Percentiles rank a stretch among this genome's conserved stretches.
These are phyloP conservation scores for Leccinum insigne DNA, from an alignment of 1,284 basidiomycete species.

Conservation along the genomic window DNA sequence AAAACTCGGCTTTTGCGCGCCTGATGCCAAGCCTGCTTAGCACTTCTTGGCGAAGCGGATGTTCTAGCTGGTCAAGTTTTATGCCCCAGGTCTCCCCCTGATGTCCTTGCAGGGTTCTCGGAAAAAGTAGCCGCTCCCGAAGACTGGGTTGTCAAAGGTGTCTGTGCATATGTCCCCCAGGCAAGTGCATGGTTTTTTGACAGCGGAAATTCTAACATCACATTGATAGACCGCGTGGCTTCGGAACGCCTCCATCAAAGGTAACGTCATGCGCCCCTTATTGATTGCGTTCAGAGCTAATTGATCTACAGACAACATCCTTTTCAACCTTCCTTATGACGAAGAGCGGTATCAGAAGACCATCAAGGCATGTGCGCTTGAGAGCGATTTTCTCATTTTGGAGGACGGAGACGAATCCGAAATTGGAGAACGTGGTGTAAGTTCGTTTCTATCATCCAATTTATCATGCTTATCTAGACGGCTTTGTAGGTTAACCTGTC, in stretches of 20 bases:
- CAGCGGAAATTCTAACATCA: background rate
- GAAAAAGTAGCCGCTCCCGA: conserved; percentile 42
- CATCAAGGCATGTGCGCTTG: conserved; percentile 58
- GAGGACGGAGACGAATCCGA: conserved; percentile 95
- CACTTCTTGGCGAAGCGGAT: conserved; percentile 91
- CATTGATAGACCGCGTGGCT: conserved; percentile 67
- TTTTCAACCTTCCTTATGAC: conserved; percentile 86
- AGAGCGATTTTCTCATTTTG: conserved; percentile 84
- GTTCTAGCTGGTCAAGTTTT: conserved; percentile 76
- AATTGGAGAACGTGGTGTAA: conserved; percentile 83
- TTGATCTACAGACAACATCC: conserved; percentile 72
- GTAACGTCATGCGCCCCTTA: conserved; percentile 33
- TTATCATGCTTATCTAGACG: background rate
- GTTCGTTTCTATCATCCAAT: conserved; percentile 21
- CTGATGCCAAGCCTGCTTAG: conserved; percentile 35
- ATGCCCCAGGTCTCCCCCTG: conserved; percentile 83
- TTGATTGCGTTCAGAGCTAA: conserved; percentile 9
- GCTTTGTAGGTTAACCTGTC: conserved; percentile 74
- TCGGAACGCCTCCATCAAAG: conserved; percentile 90
- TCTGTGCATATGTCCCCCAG: conserved; percentile 95
- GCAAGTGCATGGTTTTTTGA: conserved; percentile 31
- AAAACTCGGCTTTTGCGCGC: background rate
- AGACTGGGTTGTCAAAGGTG: conserved; percentile 75
- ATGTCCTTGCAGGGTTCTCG: conserved; percentile 66
- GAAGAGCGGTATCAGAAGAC: conserved; percentile 64